Evolutionary conservation across 192 early-diverging fungal genomes (phyloP).

Genomic region (Coemansia sp.): DNA sequence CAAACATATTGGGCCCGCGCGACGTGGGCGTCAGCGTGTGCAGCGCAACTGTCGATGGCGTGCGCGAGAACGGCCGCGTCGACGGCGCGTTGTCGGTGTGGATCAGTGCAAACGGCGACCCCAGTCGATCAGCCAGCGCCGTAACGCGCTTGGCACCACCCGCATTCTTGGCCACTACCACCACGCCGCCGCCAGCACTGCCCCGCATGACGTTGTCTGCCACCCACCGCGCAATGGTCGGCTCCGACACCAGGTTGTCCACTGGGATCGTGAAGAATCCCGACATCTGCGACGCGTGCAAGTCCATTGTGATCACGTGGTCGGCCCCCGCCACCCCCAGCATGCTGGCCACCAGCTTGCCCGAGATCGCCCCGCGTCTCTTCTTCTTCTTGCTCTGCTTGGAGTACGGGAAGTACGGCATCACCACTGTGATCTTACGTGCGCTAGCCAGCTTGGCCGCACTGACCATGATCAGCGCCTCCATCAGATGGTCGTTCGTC

Average conservation of each 20-base stretch:
- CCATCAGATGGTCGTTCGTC: conserved; percentile 93
- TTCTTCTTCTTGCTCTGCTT: conserved; percentile 99
- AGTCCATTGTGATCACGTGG: conserved; percentile 98
- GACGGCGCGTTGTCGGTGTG: conserved; percentile 75
- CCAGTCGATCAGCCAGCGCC: conserved; percentile 87
- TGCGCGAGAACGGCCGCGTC: conserved; percentile 50
- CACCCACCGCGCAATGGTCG: conserved; percentile 86
- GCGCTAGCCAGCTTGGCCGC: conserved; percentile 91
- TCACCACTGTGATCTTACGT: conserved; percentile 88
- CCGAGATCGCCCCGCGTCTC: conserved; percentile 90
- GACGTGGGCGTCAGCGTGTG: conserved; percentile 51
- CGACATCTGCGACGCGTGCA: conserved; percentile 92
- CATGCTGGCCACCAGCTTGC: conserved; percentile 96
- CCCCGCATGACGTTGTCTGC: conserved; percentile 67
- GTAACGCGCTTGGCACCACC: conserved; percentile 96
- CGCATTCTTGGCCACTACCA: conserved; percentile 92
- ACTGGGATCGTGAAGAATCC: conserved; percentile 95
- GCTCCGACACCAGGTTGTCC: conserved; percentile 93
- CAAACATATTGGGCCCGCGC: conserved; percentile 51
- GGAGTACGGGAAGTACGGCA: conserved; percentile 97
- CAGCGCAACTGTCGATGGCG: conserved; percentile 52
- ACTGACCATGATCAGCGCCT: conserved; percentile 96
- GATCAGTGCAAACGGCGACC: conserved; percentile 94
- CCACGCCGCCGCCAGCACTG: conserved; percentile 52
- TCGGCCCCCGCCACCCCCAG: conserved; percentile 90